Percentiles rank a stretch among this genome's conserved stretches.
Conservation (phyloP, 306 rosid species). For the Dryas drummondii region DNA sequence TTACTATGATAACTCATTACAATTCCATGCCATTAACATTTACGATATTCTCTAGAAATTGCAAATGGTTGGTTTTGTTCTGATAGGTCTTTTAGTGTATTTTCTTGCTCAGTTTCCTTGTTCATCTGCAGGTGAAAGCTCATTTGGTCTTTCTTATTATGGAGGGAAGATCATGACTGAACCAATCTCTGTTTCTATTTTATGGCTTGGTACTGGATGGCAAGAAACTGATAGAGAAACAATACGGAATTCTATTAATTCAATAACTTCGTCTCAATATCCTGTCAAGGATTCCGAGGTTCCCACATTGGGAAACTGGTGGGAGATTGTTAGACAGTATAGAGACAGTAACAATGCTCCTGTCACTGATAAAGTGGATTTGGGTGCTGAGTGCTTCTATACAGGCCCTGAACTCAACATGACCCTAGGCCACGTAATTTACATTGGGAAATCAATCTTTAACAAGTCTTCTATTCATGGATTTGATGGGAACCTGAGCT, state of each 20-base stretch:
- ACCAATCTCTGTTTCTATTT: background rate
- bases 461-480: background rate
- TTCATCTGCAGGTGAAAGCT: background rate
- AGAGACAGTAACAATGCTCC: background rate
- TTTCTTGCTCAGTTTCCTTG: constrained; percentile 2
- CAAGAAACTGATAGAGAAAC: background rate
- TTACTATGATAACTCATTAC: background rate
- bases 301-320: constrained; percentile 10
- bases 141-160: constrained; percentile 4
- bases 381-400: constrained; percentile 12
- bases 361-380: constrained; percentile 7
- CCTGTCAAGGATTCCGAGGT: background rate
- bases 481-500: background rate
- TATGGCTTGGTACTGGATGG: constrained; percentile 5
- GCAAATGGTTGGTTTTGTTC: background rate
- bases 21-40: background rate
- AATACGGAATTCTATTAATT: background rate
- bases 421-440: constrained; percentile 5
- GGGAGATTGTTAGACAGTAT: constrained; percentile 7
- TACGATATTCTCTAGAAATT: background rate
- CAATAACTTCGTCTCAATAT: constrained; percentile 3
- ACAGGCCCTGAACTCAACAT: constrained; percentile 2
- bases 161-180: constrained; percentile 9
- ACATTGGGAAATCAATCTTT: background rate
- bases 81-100: background rate